phyloP scores from a whole-genome alignment of 1,284 basidiomycete genomes.

The Malassezia psittaci region DNA sequence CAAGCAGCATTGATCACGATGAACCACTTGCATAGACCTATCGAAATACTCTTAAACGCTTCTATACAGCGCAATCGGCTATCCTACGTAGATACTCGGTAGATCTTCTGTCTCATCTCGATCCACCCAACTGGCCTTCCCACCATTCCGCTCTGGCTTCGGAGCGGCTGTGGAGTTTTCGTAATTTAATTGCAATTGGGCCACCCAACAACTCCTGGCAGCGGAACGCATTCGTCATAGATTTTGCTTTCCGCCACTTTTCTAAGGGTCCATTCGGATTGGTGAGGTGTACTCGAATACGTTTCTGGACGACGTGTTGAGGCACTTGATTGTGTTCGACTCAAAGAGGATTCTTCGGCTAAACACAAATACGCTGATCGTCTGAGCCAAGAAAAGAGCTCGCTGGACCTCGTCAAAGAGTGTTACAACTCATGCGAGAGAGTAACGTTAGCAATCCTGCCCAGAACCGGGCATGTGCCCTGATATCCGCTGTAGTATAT shows the following conservation, averaged over 20 bases:
- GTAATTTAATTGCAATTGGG: neutral
- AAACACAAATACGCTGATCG: no score
- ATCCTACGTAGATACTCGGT: no score
- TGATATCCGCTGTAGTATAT: constrained; percentile 86
- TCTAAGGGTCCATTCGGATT: neutral
- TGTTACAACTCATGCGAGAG: constrained; percentile 64
- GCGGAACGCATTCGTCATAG: neutral
- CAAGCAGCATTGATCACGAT: neutral
- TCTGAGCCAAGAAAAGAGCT: no score
- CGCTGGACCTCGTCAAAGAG: no score
- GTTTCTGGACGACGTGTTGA: neutral
- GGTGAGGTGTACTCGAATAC: neutral
- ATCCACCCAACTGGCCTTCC: no score
- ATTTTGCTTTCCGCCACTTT: constrained; percentile 1
- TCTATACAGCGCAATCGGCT: neutral
- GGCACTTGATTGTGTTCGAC: no score
- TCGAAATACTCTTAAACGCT: neutral
- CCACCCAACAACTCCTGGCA: constrained; percentile 1
- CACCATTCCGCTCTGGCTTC: no score
- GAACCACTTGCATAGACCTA: no score
- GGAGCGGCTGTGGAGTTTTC: neutral
- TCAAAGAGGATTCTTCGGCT: no score
- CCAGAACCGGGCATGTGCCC: constrained; percentile 89
- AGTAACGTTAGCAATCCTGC: constrained; percentile 90
- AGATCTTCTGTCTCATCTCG: no score